Percentiles rank a stretch among this genome's conserved stretches.
Conservation (phyloP, 1,284 basidiomycete genomes). For the Sporisorium sorghi region DNA sequence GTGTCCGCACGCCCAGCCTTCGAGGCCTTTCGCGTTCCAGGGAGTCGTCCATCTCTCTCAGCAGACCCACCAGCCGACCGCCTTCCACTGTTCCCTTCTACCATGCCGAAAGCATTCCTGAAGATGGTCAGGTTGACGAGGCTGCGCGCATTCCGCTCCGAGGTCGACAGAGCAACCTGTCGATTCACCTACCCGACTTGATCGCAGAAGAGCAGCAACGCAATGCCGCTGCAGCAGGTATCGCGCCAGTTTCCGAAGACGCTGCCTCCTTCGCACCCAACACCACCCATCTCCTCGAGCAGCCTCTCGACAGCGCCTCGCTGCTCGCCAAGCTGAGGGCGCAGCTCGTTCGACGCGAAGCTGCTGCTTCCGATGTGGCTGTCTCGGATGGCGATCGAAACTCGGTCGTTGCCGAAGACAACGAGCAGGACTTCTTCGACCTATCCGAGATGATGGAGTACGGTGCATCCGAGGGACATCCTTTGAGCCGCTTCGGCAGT, state of each 20-base stretch:
- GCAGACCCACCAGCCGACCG: slow-evolving; percentile 43
- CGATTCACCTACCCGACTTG: slow-evolving; percentile 45
- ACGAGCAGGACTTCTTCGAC: slow-evolving; percentile 58
- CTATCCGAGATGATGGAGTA: slow-evolving; percentile 61
- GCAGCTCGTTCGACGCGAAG: slow-evolving; percentile 43
- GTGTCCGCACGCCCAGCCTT: slow-evolving; percentile 57
- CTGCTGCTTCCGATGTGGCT: slow-evolving; percentile 40
- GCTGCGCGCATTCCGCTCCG: slow-evolving; percentile 14
- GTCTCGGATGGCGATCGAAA: slow-evolving; percentile 36
- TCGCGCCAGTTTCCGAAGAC: slow-evolving; percentile 9
- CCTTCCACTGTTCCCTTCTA: slow-evolving; percentile 47
- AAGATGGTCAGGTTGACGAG: slow-evolving; percentile 33
- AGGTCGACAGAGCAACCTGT: slow-evolving; percentile 42
- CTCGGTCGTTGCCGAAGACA: slow-evolving; percentile 34
- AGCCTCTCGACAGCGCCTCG: slow-evolving; percentile 44
- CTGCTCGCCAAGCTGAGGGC: slow-evolving; percentile 45
- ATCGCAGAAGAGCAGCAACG: slow-evolving; percentile 50
- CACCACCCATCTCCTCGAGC: slow-evolving; percentile 32
- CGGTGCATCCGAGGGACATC: slow-evolving; percentile 38
- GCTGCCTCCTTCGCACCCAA: slow-evolving; percentile 22
- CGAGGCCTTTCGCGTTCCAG: slow-evolving; percentile 53
- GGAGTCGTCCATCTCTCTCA: slow-evolving; percentile 53
- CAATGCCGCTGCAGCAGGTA: slow-evolving; percentile 31
- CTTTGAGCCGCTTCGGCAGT: slow-evolving; percentile 35
- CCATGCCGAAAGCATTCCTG: slow-evolving; percentile 41